phyloP scores from a whole-genome alignment of 352 stramenopile species.

The Phytopythium sindhum region DNA sequence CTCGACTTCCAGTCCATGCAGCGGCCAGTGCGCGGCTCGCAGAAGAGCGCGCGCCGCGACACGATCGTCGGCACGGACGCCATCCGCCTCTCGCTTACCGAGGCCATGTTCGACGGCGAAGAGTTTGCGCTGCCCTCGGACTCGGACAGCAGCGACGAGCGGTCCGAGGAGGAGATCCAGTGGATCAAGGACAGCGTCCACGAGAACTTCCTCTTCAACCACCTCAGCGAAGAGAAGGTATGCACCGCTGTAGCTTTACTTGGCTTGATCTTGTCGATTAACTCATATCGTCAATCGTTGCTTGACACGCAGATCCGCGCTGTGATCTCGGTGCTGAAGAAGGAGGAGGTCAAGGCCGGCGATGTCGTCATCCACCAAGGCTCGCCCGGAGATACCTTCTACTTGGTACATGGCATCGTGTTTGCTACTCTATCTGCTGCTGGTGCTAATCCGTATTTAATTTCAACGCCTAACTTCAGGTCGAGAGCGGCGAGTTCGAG shows the following conservation, averaged over 20 bases:
- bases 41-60: conserved; percentile 60
- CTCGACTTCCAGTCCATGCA: conserved; percentile 85
- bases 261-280: not conserved
- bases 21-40: conserved; percentile 66
- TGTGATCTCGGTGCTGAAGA: conserved; percentile 88
- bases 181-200: conserved; percentile 88
- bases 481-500: conserved; percentile 78
- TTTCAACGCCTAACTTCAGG: conserved; percentile 17
- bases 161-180: conserved; percentile 76
- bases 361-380: conserved; percentile 92
- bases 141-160: conserved; percentile 29
- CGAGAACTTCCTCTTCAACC: conserved; percentile 92
- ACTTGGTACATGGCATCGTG: conserved; percentile 59
- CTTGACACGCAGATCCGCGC: conserved; percentile 48
- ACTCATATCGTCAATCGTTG: not conserved
- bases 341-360: conserved; percentile 71
- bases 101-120: conserved; percentile 38
- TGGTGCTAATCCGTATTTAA: not conserved
- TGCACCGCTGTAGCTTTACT: not conserved
- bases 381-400: conserved; percentile 92
- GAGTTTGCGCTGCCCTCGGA: conserved; percentile 17
- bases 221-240: conserved; percentile 87
- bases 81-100: conserved; percentile 73
- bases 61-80: conserved; percentile 86
- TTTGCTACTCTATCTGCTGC: not conserved